Conservation (phyloP, 345 rosid species). For the Hibiscus mutabilis region DNA sequence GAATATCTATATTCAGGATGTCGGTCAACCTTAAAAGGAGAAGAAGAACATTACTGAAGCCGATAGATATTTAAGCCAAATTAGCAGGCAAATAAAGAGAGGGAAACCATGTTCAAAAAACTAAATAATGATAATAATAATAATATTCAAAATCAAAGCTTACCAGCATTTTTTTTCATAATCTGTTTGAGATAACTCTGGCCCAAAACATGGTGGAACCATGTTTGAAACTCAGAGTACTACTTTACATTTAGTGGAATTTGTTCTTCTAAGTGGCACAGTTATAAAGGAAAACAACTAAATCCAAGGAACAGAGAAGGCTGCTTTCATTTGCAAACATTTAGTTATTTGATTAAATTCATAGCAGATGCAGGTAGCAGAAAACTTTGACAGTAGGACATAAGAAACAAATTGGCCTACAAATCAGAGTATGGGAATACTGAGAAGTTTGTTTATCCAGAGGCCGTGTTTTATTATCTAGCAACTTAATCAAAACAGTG, state of each 20-base stretch:
- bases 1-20: slow-evolving; percentile 73
- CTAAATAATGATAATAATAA: no score
- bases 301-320: background rate
- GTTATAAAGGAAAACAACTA: background rate
- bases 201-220: background rate
- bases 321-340: background rate
- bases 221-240: background rate
- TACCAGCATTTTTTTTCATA: background rate
- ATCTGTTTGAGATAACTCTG: background rate
- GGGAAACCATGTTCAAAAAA: no score
- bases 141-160: background rate
- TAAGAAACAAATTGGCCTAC: background rate
- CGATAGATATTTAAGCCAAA: background rate
- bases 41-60: slow-evolving; percentile 10
- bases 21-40: slow-evolving; percentile 62
- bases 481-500: background rate
- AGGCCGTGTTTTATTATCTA: background rate
- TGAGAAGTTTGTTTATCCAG: background rate
- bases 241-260: background rate
- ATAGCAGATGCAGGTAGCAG: background rate
- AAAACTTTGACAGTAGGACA: background rate
- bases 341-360: background rate
- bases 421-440: background rate
- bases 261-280: background rate
- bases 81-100: background rate